phyloP scores from a whole-genome alignment of 805 yeast genomes.

The Zygoascus bituminiphila region DNA sequence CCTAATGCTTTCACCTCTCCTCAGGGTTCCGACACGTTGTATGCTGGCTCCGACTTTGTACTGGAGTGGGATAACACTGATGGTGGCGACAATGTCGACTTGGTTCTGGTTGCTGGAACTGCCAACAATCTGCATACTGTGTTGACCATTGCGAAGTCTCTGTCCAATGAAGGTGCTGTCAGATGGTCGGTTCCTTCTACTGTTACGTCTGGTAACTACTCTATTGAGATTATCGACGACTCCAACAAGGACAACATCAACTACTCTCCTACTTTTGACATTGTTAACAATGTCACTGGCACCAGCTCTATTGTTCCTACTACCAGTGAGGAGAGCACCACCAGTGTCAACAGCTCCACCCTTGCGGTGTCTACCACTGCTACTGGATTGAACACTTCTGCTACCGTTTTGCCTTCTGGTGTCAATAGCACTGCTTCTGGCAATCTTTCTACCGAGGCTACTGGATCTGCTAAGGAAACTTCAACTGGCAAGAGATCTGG shows the following conservation, averaged over 20 bases:
- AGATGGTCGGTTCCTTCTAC: slow-evolving; percentile 30
- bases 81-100: slow-evolving; percentile 27
- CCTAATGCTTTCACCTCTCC: slow-evolving; percentile 29
- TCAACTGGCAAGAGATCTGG: slow-evolving; percentile 4
- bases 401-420: neutral
- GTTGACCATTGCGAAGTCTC: slow-evolving; percentile 27
- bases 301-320: slow-evolving; percentile 17
- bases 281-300: slow-evolving; percentile 20
- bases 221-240: slow-evolving; percentile 26
- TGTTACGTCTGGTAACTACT: slow-evolving; percentile 27
- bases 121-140: slow-evolving; percentile 26
- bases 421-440: slow-evolving; percentile 3
- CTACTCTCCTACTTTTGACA: slow-evolving; percentile 29
- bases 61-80: slow-evolving; percentile 28
- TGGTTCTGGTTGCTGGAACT: slow-evolving; percentile 28
- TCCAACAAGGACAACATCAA: slow-evolving; percentile 24
- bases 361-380: slow-evolving; percentile 8
- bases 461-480: neutral
- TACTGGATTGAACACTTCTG: slow-evolving; percentile 1
- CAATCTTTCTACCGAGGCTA: slow-evolving; percentile 1
- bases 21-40: slow-evolving; percentile 20
- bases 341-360: slow-evolving; percentile 5
- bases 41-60: slow-evolving; percentile 25
- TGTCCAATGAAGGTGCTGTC: slow-evolving; percentile 32
- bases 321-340: slow-evolving; percentile 7